phyloP scores from a whole-genome alignment of 495 filamentous ascomycete species.

The Aspergillus carlsbadensis region DNA sequence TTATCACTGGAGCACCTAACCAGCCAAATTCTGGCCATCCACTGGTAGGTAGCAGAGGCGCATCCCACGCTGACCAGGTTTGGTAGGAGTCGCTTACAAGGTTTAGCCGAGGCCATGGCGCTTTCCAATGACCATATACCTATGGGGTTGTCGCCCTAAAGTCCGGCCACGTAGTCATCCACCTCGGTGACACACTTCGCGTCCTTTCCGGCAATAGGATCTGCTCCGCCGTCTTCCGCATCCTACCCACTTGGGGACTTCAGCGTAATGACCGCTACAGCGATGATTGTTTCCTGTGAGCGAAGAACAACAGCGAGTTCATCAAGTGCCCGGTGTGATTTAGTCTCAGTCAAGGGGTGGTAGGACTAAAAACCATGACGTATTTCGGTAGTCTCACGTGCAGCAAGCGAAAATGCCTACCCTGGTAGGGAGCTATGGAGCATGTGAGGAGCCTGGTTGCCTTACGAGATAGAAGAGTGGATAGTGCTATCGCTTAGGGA shows the following conservation, averaged over 20 bases:
- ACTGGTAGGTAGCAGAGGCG: too few species aligned
- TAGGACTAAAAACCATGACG: conserved; percentile 56
- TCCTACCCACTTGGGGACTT: conserved; percentile 37
- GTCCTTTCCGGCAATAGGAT: conserved; percentile 49
- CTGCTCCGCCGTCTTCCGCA: conserved; percentile 54
- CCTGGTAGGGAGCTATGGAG: conserved; percentile 16
- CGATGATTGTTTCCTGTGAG: conserved; percentile 55
- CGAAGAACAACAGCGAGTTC: conserved; percentile 53
- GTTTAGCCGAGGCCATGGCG: too few species aligned
- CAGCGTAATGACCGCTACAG: conserved; percentile 45
- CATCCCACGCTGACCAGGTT: too few species aligned
- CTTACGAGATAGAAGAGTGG: too few species aligned
- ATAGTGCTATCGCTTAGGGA: too few species aligned
- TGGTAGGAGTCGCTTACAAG: too few species aligned
- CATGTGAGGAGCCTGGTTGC: too few species aligned
- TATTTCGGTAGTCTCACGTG: conserved; percentile 25
- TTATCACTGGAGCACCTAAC: too few species aligned
- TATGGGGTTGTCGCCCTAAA: conserved; percentile 45
- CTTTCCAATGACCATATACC: too few species aligned
- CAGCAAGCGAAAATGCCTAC: conserved; percentile 9
- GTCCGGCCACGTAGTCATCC: conserved; percentile 49
- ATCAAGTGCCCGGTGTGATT: conserved; percentile 46
- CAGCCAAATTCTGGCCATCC: too few species aligned
- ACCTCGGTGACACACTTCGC: conserved; percentile 59
- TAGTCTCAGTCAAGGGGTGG: conserved; percentile 50